phyloP scores from a whole-genome alignment of 441 rosid species.

The Syzygium malaccense region DNA sequence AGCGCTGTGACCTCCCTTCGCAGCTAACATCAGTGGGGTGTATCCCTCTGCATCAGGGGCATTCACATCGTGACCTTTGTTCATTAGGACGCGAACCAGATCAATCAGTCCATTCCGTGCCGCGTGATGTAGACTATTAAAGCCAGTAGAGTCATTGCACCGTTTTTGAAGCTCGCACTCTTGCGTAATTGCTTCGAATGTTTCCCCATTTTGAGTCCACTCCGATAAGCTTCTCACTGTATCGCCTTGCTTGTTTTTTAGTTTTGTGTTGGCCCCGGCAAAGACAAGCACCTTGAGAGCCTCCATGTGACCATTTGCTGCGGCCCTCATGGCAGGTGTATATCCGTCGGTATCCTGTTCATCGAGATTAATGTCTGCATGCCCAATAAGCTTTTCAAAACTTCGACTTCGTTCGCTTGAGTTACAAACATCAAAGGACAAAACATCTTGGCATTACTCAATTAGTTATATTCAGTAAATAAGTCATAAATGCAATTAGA shows the following conservation, averaged over 20 bases:
- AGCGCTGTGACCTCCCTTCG: conserved; percentile 1
- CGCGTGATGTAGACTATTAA: background rate
- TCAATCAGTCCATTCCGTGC: background rate
- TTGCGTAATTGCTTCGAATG: background rate
- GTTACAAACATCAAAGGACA: background rate
- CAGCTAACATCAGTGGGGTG: background rate
- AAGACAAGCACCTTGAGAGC: background rate
- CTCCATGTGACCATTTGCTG: background rate
- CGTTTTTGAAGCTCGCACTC: background rate
- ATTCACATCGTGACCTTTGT: background rate
- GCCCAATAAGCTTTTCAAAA: background rate
- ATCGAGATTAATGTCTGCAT: background rate
- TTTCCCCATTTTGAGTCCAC: background rate
- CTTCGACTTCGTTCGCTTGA: background rate
- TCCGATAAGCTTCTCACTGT: background rate
- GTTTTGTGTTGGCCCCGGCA: background rate
- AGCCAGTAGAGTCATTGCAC: background rate
- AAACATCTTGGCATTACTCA: background rate
- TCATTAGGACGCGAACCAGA: background rate
- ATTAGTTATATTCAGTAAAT: too few species aligned
- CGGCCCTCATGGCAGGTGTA: background rate
- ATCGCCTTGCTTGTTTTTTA: background rate
- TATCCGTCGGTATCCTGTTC: background rate
- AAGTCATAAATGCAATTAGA: too few species aligned
- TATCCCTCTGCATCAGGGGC: background rate